Conservation (phyloP, 352 stramenopile genomes). For the Globisporangium echinulatum region DNA sequence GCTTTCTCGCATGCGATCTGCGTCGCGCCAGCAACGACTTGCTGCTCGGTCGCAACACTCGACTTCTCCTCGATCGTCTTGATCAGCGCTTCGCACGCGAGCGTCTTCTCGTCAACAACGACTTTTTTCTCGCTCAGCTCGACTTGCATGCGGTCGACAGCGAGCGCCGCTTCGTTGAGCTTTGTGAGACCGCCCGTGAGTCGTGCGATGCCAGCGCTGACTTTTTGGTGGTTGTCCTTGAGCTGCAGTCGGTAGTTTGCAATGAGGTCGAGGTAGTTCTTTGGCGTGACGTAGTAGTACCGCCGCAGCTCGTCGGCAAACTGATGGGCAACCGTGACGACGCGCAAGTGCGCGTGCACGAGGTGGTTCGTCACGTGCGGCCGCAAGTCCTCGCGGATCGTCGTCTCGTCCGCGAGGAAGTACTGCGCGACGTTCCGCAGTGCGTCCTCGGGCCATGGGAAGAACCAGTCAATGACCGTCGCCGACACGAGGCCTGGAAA, state of each 20-base stretch:
- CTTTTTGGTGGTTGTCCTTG: constrained; percentile 87
- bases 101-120: constrained; percentile 93
- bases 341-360: constrained; percentile 88
- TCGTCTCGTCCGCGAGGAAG: constrained; percentile 89
- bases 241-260: constrained; percentile 90
- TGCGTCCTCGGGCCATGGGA: constrained; percentile 92
- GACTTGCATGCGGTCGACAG: constrained; percentile 92
- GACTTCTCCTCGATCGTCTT: constrained; percentile 94
- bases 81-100: constrained; percentile 91
- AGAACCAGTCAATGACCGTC: constrained; percentile 96
- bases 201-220: constrained; percentile 86
- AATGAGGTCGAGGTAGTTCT: constrained; percentile 96
- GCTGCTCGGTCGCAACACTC: constrained; percentile 85
- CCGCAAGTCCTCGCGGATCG: constrained; percentile 81
- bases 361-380: constrained; percentile 84
- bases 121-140: constrained; percentile 94
- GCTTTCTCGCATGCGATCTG: constrained; percentile 89
- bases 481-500: constrained; percentile 92
- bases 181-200: constrained; percentile 92
- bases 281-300: constrained; percentile 96
- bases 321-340: constrained; percentile 85
- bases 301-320: constrained; percentile 90
- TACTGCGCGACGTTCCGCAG: constrained; percentile 90
- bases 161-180: constrained; percentile 89
- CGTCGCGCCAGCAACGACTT: constrained; percentile 87